Evolutionary conservation across 768 basidiomycete species (phyloP), one percentile per base, ranked within the genome.

Genomic region (Suillus alpinus): DNA sequence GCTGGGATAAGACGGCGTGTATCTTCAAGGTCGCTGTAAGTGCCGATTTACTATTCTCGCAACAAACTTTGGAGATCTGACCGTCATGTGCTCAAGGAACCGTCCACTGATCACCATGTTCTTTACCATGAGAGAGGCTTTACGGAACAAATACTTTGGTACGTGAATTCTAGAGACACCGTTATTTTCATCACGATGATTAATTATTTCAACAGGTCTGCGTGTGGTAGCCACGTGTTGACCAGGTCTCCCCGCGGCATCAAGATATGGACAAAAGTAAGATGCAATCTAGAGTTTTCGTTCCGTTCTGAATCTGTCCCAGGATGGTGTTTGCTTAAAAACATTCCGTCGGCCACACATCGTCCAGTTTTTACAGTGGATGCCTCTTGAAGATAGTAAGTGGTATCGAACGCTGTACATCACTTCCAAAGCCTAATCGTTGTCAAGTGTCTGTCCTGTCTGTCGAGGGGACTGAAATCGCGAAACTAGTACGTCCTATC

Each of bases 91-190:
- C 23, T 60, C 56, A 62, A 82, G 82, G 78, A 80, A 43, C 72
- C 72, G 14, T 71, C 80, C 49, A 72, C 73, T n/a, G 71, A 72
- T n/a, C 77, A 82, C 63, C 77, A 82, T 52, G 74, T 79, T 36
- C 75, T 83, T 5, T 79, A 80, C 8, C 83, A 83, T 59, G 80
- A 80, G 31, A 74, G 76, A 50, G 83, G 80, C 36, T 85, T 85
- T 67, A 77, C 82, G 60, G 78, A 79, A 32, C 83, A 84, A 67
- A 83, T 84, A 20, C 81, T 81, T 5, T 84, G 83, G 81, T 81
- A 8, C 16, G 53, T 26, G 10, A 64, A 41, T 10, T 56, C 5
- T 36, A 14, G 39, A 57, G 50, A 43, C 49, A 39, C 58, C 0
- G 14, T 32, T 49, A 32, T 36, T 39, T 46, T 56, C 10, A 40